Evolutionary conservation across 805 yeast genomes (phyloP), one percentile per base, ranked within the genome.

Genomic region (Millerozyma acaciae): DNA sequence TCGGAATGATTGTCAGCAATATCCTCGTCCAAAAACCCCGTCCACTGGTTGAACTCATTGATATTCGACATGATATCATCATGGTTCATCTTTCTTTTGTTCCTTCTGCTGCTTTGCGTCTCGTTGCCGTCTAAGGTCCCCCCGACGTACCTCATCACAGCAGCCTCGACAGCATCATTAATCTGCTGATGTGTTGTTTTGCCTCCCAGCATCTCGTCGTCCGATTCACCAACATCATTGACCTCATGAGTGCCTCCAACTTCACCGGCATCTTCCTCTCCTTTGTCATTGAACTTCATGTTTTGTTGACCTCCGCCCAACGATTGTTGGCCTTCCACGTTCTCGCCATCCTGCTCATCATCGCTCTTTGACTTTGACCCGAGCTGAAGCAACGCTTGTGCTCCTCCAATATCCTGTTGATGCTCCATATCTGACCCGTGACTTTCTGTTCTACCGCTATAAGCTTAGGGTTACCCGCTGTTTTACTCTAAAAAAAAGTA

Each of bases 121-220:
- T 12, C 21, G 13, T 27, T 21, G 30, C 60, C 53, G 12, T 66
- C 75, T 26, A 80, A 55, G 1, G 79, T 72, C 5, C 80, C 83
- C 13, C 83, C 86, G 9, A 82, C 90, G 44, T 75, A 75, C 35
- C 75, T 70, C 75, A 83, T 68, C 12, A 84, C 88, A 0, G 88
- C 93, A 12, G 84, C 93, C 47, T 82, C 93, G 3, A 82, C 93
- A 9, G 75, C 77, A 37, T 66, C 72, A 31, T 60, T 66, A 20
- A 66, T 49, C 44, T 62, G 69, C 39, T 64, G 68, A 39, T 56
- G 56, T 9, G 58, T 53, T 7, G 56, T 55, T 24, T 58, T 57
- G 12, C 51, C 48, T n/a, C 45, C 52, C 5, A 35, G 21, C 13
- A 34, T 23, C 16, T 26, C 32, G 9, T 24, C 14, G n/a, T 33